Percentiles rank a stretch among this genome's conserved stretches.
Evolutionary conservation across 2,329 filamentous ascomycete species (phyloP).

Genomic region (Leptographium flavum): DNA sequence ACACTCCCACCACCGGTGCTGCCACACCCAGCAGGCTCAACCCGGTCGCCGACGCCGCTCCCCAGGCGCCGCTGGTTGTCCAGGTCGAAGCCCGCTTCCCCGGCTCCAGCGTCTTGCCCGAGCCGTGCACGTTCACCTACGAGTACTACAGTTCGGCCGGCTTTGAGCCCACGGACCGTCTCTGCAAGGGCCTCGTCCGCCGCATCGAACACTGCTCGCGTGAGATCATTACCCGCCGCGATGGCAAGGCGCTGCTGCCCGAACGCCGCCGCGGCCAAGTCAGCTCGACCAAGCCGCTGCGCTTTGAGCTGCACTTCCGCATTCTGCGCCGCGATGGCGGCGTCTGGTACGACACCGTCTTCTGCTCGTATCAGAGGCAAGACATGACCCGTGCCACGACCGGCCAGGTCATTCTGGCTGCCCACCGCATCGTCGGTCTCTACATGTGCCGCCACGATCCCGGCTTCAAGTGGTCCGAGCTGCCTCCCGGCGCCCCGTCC

Average conservation of each 20-base stretch:
- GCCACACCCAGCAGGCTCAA: neutral
- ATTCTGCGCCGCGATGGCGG: constrained; percentile 26
- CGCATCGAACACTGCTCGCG: constrained; percentile 36
- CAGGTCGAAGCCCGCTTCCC: constrained; percentile 11
- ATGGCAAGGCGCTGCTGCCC: constrained; percentile 29
- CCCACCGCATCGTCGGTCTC: constrained; percentile 34
- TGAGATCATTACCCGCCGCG: constrained; percentile 38
- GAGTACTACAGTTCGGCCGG: constrained; percentile 31
- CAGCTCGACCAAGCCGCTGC: constrained; percentile 25
- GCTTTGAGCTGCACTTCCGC: constrained; percentile 34
- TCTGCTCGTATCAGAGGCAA: constrained; percentile 35
- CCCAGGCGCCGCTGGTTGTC: constrained; percentile 5
- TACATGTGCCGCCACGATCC: constrained; percentile 36
- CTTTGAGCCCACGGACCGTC: constrained; percentile 28
- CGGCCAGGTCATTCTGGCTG: constrained; percentile 32
- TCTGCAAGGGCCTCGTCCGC: constrained; percentile 33
- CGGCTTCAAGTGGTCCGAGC: constrained; percentile 32
- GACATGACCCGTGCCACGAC: constrained; percentile 27
- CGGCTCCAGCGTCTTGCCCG: neutral
- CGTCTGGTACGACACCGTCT: constrained; percentile 28
- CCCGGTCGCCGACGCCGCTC: neutral
- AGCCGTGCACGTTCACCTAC: constrained; percentile 20
- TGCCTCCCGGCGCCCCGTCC: constrained; percentile 19
- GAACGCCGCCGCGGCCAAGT: constrained; percentile 11
- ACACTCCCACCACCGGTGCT: neutral